Percentiles rank a stretch among this genome's conserved stretches.
Evolutionary conservation across 2,329 filamentous ascomycete species (phyloP).

Genomic region (Teratosphaeria nubilosa): DNA sequence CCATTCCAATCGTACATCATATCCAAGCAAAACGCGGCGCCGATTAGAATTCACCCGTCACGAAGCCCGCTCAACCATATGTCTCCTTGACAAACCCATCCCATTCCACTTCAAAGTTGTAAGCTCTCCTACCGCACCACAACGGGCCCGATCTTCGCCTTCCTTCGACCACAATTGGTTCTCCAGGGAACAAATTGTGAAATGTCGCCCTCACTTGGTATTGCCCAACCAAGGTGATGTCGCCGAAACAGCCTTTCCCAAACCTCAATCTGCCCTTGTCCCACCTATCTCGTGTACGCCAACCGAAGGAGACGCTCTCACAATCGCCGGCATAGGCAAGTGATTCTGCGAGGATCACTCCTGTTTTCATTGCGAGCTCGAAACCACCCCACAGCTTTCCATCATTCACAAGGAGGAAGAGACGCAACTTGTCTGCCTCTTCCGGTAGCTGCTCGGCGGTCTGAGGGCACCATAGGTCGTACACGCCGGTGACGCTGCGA

Average conservation of each 20-base stretch:
- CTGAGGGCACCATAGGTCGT: conserved; percentile 27
- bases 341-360: conserved; percentile 33
- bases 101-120: conserved; percentile 5
- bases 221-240: conserved; percentile 20
- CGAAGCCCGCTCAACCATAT: background rate
- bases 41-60: background rate
- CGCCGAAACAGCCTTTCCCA: conserved; percentile 25
- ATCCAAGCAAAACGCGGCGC: background rate
- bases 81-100: conserved; percentile 4
- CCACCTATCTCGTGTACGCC: conserved; percentile 23
- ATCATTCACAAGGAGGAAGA: conserved; percentile 31
- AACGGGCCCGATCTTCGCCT: conserved; percentile 1
- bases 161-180: conserved; percentile 21
- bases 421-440: conserved; percentile 18
- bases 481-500: conserved; percentile 35
- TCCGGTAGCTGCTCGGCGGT: conserved; percentile 11
- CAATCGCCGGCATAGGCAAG: conserved; percentile 5
- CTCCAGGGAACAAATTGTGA: conserved; percentile 16
- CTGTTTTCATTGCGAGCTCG: conserved; percentile 32
- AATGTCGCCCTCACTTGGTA: conserved; percentile 15
- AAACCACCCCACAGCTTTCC: conserved; percentile 39
- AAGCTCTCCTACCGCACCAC: conserved; percentile 8
- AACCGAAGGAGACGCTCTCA: conserved; percentile 14
- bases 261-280: conserved; percentile 19
- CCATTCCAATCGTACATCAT: background rate